Evolutionary conservation across 495 filamentous ascomycete species (phyloP).

Genomic region (Penicillium coffeae): DNA sequence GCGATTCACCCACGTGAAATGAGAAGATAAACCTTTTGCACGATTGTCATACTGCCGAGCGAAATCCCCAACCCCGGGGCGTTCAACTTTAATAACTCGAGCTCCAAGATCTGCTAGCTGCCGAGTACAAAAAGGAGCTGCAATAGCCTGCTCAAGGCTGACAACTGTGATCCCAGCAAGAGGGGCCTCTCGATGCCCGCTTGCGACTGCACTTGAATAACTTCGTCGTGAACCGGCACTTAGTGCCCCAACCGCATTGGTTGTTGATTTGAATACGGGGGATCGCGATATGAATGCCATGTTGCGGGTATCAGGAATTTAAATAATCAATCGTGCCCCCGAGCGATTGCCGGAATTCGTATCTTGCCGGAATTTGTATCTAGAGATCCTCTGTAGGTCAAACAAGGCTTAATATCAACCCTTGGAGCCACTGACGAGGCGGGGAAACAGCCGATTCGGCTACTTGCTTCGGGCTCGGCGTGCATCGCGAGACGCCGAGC

Average conservation of each 20-base stretch:
- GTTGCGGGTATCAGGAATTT: too few species aligned
- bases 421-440: too few species aligned
- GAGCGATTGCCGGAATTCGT: too few species aligned
- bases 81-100: constrained; percentile 51
- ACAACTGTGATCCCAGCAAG: constrained; percentile 47
- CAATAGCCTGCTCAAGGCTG: constrained; percentile 52
- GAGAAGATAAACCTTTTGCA: constrained; percentile 44
- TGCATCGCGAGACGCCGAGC: too few species aligned
- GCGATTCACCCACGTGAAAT: constrained; percentile 53
- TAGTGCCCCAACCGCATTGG: background rate
- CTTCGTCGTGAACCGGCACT: background rate
- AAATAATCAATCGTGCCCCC: too few species aligned
- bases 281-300: background rate
- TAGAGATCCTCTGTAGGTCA: too few species aligned
- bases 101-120: constrained; percentile 51
- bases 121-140: constrained; percentile 50
- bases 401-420: too few species aligned
- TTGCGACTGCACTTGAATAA: constrained; percentile 10
- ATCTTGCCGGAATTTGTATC: too few species aligned
- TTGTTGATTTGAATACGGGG: background rate
- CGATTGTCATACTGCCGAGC: constrained; percentile 47
- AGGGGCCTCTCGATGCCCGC: constrained; percentile 21
- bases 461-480: background rate
- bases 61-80: constrained; percentile 47
- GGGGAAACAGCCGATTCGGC: background rate